Evolutionary conservation across 257 asterid genomes (phyloP), one percentile per base, ranked within the genome.

Genomic region (Plectranthus barbatus): DNA sequence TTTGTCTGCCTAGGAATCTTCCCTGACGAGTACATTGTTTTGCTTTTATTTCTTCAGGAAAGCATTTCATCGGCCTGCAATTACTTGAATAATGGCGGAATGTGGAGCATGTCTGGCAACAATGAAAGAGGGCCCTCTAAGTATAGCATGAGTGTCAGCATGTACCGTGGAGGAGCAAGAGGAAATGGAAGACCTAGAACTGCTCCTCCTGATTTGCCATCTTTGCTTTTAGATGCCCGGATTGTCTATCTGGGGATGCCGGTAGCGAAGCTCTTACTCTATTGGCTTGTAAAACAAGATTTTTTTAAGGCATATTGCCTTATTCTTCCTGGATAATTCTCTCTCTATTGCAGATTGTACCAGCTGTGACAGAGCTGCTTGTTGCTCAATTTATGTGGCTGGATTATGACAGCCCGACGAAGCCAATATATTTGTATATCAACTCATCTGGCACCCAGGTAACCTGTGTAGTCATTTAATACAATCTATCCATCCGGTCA

Each of bases 191-290:
- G 93, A 70, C 90, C 90, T 9, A 75, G 84, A 76, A 79, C 81
- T 65, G 90, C 85, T 49, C 97, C 99, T 70, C 96, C 96, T 50
- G 99, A 93, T 83, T 78, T 90, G 86, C 97, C 97, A 31, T 86
- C 99, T 37, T 68, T 82, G 78, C 95, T 93, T 73, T 79, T 93
- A 75, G 94, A 93, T 75, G 83, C 94, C 71, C 85, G 97, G 37
- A 87, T 93, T 78, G 94, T 93, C 77, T 90, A 83, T 78, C 79
- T 93, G 24, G 97, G 97, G 72, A 85, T 93, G 99, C 99, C 96
- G 20, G 99, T 93, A 88, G 13, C 72, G 60, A 52, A 62, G 52
- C 68, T 62, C 44, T 76, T 41, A 60, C 62, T 46, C 8, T 36
- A 37, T 51, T 52, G 52, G 39, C 46, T 75, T 42, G 63, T 31